phyloP scores from a whole-genome alignment of 306 rosid species.

The Alnus rubra region DNA sequence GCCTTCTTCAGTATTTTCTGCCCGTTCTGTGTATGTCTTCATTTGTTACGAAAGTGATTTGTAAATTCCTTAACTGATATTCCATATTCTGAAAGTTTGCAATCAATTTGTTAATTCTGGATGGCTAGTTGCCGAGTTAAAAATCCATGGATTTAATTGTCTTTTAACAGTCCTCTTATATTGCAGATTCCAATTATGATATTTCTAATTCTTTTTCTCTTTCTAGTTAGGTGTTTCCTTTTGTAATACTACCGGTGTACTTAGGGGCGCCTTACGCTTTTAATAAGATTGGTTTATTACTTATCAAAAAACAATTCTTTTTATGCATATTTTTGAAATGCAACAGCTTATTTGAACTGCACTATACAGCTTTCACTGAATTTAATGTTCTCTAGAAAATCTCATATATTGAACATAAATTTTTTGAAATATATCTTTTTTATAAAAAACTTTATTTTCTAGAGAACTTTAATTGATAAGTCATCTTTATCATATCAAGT shows the following conservation, averaged over 20 bases:
- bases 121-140: slow-evolving; percentile 15
- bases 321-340: background rate
- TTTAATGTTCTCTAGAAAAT: background rate
- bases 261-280: too few relatives aligned
- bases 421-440: background rate
- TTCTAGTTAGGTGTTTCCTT: too few relatives aligned
- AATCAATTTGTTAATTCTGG: slow-evolving; percentile 16
- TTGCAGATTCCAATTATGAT: background rate
- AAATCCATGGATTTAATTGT: slow-evolving; percentile 10
- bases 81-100: background rate
- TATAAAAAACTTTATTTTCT: background rate
- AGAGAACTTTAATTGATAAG: slow-evolving; percentile 11
- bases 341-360: background rate
- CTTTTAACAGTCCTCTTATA: background rate
- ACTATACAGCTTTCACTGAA: background rate
- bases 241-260: too few relatives aligned
- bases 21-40: slow-evolving; percentile 63
- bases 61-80: slow-evolving; percentile 11
- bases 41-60: slow-evolving; percentile 23
- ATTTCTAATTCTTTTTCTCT: background rate
- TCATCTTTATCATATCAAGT: background rate
- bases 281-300: too few relatives aligned
- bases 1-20: slow-evolving; percentile 66
- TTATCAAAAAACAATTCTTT: too few relatives aligned
- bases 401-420: background rate